Percentiles rank a stretch among this genome's conserved stretches.
These are phyloP conservation scores for Epichloe baconii DNA, from an alignment of 2,329 filamentous ascomycete species.

Conservation along the genomic window DNA sequence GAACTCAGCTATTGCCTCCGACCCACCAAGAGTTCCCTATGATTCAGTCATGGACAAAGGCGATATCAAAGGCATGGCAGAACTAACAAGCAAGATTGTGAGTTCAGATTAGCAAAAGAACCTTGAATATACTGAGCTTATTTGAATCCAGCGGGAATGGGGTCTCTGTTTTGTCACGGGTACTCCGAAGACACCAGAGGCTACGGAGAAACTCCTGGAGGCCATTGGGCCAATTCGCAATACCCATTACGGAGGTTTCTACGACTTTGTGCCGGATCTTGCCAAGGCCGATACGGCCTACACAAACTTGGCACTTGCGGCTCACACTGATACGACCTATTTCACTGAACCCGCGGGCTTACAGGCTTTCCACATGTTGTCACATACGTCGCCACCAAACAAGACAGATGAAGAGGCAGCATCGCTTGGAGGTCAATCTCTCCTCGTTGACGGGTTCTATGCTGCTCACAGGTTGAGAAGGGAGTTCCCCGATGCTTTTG, in stretches of 20 bases:
- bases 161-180: constrained; percentile 69
- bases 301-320: constrained; percentile 67
- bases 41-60: constrained; percentile 41
- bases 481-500: constrained; percentile 41
- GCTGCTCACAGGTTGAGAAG: constrained; percentile 48
- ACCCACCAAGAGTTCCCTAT: constrained; percentile 48
- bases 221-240: constrained; percentile 75
- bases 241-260: constrained; percentile 75
- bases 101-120: constrained; percentile 9
- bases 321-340: constrained; percentile 92
- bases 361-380: constrained; percentile 85
- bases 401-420: constrained; percentile 18
- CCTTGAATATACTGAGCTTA: background rate
- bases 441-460: constrained; percentile 78
- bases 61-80: constrained; percentile 38
- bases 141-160: constrained; percentile 37
- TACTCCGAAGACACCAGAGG: constrained; percentile 52
- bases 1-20: constrained; percentile 19
- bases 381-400: constrained; percentile 39
- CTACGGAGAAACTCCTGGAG: constrained; percentile 63
- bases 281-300: constrained; percentile 85
- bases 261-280: constrained; percentile 80
- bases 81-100: constrained; percentile 54
- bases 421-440: constrained; percentile 54
- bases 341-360: constrained; percentile 86